Percentiles rank a stretch among this genome's conserved stretches.
Evolutionary conservation across 2,329 filamentous ascomycete genomes (phyloP).

Genomic region (Calonectria hongkongensis): DNA sequence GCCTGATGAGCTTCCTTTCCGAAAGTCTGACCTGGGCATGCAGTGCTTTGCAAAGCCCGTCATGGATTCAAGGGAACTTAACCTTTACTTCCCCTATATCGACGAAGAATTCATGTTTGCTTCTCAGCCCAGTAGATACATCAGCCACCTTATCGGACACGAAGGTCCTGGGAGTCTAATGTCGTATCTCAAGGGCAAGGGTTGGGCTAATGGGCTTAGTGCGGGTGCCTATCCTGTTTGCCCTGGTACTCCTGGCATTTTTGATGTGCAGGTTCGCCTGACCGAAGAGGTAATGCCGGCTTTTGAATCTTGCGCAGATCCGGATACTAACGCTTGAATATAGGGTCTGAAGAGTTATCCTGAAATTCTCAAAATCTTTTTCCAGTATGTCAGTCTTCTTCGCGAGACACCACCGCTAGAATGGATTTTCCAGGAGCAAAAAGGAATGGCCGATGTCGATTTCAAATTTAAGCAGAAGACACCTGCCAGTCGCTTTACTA

Average conservation of each 20-base stretch:
- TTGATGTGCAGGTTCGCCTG: slow-evolving; percentile 85
- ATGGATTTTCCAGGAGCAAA: slow-evolving; percentile 97
- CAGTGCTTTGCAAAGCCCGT: slow-evolving; percentile 94
- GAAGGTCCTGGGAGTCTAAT: slow-evolving; percentile 95
- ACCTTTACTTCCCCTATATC: slow-evolving; percentile 88
- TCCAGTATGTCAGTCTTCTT: slow-evolving; percentile 93
- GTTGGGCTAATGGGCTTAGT: slow-evolving; percentile 89
- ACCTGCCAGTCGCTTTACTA: slow-evolving; percentile 91
- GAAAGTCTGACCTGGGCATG: slow-evolving; percentile 71
- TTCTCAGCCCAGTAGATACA: slow-evolving; percentile 88
- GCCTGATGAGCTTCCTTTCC: slow-evolving; percentile 71
- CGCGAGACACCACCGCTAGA: slow-evolving; percentile 86
- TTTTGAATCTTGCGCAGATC: background rate
- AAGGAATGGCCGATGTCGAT: slow-evolving; percentile 91
- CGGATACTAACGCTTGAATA: slow-evolving; percentile 40
- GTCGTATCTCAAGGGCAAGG: slow-evolving; percentile 91
- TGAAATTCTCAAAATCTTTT: slow-evolving; percentile 88
- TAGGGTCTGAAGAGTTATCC: slow-evolving; percentile 85
- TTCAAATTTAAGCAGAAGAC: slow-evolving; percentile 97
- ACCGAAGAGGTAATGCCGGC: slow-evolving; percentile 81
- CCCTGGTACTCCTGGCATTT: slow-evolving; percentile 84
- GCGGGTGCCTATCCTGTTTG: slow-evolving; percentile 86
- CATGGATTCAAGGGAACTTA: slow-evolving; percentile 88
- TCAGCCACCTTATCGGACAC: slow-evolving; percentile 92
- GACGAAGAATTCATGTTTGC: slow-evolving; percentile 89